These are phyloP conservation scores for Nitzschia sp. DNA, from an alignment of 108 stramenopile genomes.

Conservation along the genomic window DNA sequence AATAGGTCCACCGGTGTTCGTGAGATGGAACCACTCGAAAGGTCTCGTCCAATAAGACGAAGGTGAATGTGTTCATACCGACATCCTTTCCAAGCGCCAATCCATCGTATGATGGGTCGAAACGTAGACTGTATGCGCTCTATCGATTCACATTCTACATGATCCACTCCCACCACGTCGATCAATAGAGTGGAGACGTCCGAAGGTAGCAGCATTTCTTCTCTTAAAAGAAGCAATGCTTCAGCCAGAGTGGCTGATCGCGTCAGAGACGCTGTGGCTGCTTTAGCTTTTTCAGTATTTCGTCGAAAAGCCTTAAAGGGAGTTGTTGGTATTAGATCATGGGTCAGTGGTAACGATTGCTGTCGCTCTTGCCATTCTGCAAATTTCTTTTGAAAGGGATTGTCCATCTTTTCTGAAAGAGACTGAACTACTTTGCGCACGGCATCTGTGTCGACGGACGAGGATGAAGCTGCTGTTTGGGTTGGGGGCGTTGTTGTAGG, in stretches of 20 bases:
- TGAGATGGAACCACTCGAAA: conserved; percentile 5
- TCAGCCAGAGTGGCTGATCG: conserved; percentile 81
- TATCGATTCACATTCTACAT: conserved; percentile 70
- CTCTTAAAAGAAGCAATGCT: conserved; percentile 53
- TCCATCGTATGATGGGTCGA: conserved; percentile 72
- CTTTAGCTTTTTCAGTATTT: conserved; percentile 46
- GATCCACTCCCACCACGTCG: conserved; percentile 79
- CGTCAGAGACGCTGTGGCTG: conserved; percentile 62
- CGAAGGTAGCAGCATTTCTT: conserved; percentile 19
- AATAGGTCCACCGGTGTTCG: conserved; percentile 37
- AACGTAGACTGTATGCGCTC: conserved; percentile 56
- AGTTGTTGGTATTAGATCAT: conserved; percentile 26
- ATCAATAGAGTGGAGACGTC: conserved; percentile 36
- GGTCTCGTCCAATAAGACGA: conserved; percentile 72
- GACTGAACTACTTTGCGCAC: conserved; percentile 27
- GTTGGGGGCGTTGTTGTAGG: background rate
- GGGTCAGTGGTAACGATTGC: conserved; percentile 1
- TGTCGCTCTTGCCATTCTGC: conserved; percentile 25
- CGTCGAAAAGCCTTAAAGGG: conserved; percentile 27
- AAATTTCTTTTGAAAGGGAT: conserved; percentile 22
- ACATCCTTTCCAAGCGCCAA: conserved; percentile 23
- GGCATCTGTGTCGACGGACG: conserved; percentile 20
- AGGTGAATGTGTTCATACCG: conserved; percentile 29
- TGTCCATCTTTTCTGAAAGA: conserved; percentile 15
- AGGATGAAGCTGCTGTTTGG: background rate